Conservation (phyloP, 2,329 filamentous ascomycete species). For the Phyllosticta citribraziliensis region DNA sequence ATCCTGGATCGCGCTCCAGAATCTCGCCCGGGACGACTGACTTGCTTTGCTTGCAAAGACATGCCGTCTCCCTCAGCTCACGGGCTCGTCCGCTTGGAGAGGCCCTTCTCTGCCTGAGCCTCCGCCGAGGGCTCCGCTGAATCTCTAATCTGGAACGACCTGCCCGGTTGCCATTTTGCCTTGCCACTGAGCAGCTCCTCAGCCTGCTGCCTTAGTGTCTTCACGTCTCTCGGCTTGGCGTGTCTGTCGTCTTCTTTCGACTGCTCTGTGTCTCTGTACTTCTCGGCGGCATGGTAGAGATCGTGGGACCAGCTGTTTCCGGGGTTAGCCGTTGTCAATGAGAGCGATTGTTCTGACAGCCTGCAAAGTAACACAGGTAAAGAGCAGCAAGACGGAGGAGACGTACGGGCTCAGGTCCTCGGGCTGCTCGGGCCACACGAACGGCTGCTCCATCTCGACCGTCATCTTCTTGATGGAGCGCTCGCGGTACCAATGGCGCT, state of each 20-base stretch:
- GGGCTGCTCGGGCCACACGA: constrained; percentile 73
- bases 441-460: constrained; percentile 76
- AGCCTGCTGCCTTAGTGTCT: constrained; percentile 20
- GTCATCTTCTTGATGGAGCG: constrained; percentile 83
- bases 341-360: neutral
- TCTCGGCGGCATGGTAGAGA: constrained; percentile 45
- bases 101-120: neutral
- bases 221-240: constrained; percentile 9
- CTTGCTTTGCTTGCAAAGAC: neutral
- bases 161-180: constrained; percentile 27
- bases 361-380: neutral
- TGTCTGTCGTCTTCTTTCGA: constrained; percentile 20
- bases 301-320: constrained; percentile 49
- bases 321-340: neutral
- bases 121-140: neutral
- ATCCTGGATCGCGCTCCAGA: constrained; percentile 4
- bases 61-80: neutral
- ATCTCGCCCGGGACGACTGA: neutral
- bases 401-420: constrained; percentile 49
- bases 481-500: constrained; percentile 57
- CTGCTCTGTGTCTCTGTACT: constrained; percentile 28
- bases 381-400: neutral
- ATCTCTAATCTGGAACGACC: neutral
- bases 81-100: neutral
- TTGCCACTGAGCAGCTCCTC: constrained; percentile 15